Percentiles rank a stretch among this genome's conserved stretches.
Evolutionary conservation across 2,329 filamentous ascomycete genomes (phyloP).

Genomic region (Aspergillus viridinutans): DNA sequence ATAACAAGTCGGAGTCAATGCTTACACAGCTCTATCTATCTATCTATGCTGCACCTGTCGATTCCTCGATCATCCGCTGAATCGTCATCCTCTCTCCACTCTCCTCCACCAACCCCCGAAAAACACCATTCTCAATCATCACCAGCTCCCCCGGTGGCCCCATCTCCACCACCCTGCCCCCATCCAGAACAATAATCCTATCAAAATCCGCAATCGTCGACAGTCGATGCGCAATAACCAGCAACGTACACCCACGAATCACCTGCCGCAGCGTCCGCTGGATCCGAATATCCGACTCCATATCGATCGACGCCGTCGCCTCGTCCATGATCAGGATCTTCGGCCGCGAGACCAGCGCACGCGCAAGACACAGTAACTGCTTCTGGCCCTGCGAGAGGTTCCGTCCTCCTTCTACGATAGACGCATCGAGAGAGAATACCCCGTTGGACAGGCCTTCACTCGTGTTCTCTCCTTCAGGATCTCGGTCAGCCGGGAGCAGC

Average conservation of each 20-base stretch:
- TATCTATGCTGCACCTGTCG: too few species aligned
- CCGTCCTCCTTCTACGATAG: constrained; percentile 66
- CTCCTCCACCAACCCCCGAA: constrained; percentile 52
- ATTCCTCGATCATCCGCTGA: constrained; percentile 10
- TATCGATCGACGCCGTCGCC: constrained; percentile 74
- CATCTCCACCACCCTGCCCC: constrained; percentile 64
- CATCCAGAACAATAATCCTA: constrained; percentile 65
- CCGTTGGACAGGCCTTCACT: too few species aligned
- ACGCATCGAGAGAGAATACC: constrained; percentile 24
- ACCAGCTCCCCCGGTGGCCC: constrained; percentile 62
- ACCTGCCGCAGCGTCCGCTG: constrained; percentile 70
- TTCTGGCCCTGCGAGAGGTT: constrained; percentile 46
- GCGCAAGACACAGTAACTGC: constrained; percentile 25
- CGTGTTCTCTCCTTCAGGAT: too few species aligned
- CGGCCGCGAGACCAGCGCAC: constrained; percentile 61
- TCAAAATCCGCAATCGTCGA: constrained; percentile 72
- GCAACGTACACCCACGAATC: constrained; percentile 54
- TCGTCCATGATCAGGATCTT: constrained; percentile 79
- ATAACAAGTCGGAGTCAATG: too few species aligned
- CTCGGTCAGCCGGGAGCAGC: too few species aligned
- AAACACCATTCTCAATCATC: constrained; percentile 48
- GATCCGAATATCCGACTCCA: constrained; percentile 69
- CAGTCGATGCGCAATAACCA: constrained; percentile 54
- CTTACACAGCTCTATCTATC: too few species aligned
- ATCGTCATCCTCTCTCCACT: constrained; percentile 24